Conservation (phyloP, 371 early-diverging fungal species). For the Catenaria anguillulae region DNA sequence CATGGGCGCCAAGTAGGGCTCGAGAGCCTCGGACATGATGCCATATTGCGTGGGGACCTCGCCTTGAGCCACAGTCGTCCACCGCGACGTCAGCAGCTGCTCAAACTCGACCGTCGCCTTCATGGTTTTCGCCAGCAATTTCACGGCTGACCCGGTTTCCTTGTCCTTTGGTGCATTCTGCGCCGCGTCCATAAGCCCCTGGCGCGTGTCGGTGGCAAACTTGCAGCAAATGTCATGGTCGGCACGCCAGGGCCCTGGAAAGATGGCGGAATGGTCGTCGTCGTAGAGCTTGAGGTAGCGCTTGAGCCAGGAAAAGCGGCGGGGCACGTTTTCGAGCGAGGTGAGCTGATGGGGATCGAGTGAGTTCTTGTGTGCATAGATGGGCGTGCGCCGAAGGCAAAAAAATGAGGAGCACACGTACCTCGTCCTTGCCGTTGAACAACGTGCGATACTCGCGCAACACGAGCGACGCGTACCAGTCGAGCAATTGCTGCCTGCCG, state of each 20-base stretch:
- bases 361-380: too few relatives aligned
- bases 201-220: conserved; percentile 71
- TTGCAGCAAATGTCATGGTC: conserved; percentile 48
- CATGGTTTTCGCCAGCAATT: conserved; percentile 50
- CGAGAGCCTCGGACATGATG: conserved; percentile 41
- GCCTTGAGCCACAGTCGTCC: conserved; percentile 6
- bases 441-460: conserved; percentile 68
- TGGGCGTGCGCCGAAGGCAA: too few relatives aligned
- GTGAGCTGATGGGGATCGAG: conserved; percentile 38
- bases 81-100: conserved; percentile 56
- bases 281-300: conserved; percentile 65
- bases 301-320: conserved; percentile 87
- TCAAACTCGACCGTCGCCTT: conserved; percentile 82
- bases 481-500: conserved; percentile 43
- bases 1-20: conserved; percentile 65
- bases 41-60: neutral
- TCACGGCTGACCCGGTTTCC: too few relatives aligned
- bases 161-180: conserved; percentile 21
- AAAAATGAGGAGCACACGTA: too few relatives aligned
- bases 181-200: neutral
- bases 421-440: conserved; percentile 66
- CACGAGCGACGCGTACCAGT: conserved; percentile 66
- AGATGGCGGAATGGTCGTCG: conserved; percentile 65
- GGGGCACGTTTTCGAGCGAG: conserved; percentile 63
- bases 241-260: conserved; percentile 66